A percentile compares a stretch with the other conserved stretches of the same genome.
Evolutionary conservation across 352 stramenopile genomes (phyloP).

Genomic region (Thalassiosira hispida): DNA sequence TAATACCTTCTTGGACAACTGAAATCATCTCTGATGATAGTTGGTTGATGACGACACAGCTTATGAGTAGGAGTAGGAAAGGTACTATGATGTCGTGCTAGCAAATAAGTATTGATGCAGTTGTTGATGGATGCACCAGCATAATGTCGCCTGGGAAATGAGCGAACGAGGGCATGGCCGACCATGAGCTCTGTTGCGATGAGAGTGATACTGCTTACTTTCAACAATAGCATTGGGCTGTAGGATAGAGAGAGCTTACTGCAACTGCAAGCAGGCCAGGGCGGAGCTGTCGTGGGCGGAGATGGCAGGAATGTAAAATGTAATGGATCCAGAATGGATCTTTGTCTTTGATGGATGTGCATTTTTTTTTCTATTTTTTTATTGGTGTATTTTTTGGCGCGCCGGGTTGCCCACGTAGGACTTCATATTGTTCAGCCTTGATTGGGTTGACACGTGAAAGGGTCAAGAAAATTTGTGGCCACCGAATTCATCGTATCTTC

Average conservation of each 20-base stretch:
- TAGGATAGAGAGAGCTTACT: too few species aligned
- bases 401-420: too few species aligned
- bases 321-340: too few species aligned
- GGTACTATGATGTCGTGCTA: neutral
- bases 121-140: neutral
- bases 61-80: neutral
- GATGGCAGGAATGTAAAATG: too few species aligned
- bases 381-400: too few species aligned
- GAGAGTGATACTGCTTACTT: conserved; percentile 4
- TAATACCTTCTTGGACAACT: conserved; percentile 9
- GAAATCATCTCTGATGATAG: neutral
- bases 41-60: neutral
- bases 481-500: neutral
- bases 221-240: neutral
- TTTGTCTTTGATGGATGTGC: too few species aligned
- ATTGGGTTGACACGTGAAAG: too few species aligned
- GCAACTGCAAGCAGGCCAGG: too few species aligned
- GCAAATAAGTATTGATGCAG: neutral
- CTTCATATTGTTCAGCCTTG: too few species aligned
- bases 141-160: conserved; percentile 8
- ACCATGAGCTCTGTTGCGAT: conserved; percentile 9
- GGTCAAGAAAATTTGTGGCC: conserved; percentile 9
- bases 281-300: too few species aligned
- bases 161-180: conserved; percentile 27
- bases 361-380: too few species aligned